These are phyloP conservation scores for Colletotrichum sojae DNA, from an alignment of 2,329 filamentous ascomycete genomes.

Conservation along the genomic window DNA sequence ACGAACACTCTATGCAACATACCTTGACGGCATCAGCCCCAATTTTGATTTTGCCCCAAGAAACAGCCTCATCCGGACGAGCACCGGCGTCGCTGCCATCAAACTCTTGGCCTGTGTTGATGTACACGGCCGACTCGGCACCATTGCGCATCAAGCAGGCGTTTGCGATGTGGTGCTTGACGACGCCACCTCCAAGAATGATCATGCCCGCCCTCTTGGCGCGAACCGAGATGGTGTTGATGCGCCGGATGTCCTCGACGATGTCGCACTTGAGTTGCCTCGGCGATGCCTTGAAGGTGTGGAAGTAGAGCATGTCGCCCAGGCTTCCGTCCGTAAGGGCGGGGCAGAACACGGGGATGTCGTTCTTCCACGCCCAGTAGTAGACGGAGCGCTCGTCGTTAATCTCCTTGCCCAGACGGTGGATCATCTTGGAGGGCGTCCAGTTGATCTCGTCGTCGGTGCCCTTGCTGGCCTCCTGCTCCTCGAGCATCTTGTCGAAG, in stretches of 20 bases:
- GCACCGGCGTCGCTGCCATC: conserved; percentile 97
- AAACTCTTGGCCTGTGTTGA: conserved; percentile 98
- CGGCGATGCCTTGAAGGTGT: conserved; percentile 92
- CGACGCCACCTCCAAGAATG: conserved; percentile 91
- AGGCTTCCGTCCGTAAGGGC: conserved; percentile 95
- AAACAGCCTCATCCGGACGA: conserved; percentile 94
- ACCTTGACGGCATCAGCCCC: conserved; percentile 93
- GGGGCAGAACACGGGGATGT: conserved; percentile 97
- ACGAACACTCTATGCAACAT: conserved; percentile 44
- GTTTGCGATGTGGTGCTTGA: conserved; percentile 99
- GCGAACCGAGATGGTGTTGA: conserved; percentile 92
- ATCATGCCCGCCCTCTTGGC: conserved; percentile 95
- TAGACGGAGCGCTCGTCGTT: conserved; percentile 92
- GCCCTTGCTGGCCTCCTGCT: conserved; percentile 86
- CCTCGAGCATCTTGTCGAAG: conserved; percentile 91
- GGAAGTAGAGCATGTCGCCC: conserved; percentile 98
- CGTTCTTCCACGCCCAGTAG: conserved; percentile 98
- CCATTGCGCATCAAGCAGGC: conserved; percentile 98
- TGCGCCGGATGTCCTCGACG: conserved; percentile 90
- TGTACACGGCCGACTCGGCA: conserved; percentile 95
- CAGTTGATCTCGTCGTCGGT: conserved; percentile 80
- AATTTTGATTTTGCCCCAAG: conserved; percentile 98
- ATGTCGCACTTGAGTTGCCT: conserved; percentile 88
- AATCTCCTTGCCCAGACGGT: conserved; percentile 92
- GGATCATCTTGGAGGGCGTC: conserved; percentile 95